A percentile compares a stretch with the other conserved stretches of the same genome.
These are phyloP conservation scores for Backusella mclennaniae DNA, from an alignment of 192 early-diverging fungal species.

Conservation along the genomic window DNA sequence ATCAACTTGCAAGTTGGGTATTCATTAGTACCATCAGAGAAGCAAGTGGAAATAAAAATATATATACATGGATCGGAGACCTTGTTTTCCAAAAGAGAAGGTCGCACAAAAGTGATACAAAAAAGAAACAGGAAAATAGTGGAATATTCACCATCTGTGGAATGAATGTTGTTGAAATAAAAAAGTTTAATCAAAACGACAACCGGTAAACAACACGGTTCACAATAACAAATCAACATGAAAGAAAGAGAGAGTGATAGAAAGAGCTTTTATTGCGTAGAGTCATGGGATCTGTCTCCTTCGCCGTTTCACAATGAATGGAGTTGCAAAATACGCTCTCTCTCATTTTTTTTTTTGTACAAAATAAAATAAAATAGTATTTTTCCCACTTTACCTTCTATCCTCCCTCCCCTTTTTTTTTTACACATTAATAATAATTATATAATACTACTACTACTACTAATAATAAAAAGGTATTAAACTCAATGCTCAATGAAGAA, in stretches of 20 bases:
- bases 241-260: neutral
- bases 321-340: neutral
- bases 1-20: no score
- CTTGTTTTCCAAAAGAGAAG: neutral
- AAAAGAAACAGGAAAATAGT: neutral
- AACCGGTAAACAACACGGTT: neutral
- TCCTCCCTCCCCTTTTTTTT: neutral
- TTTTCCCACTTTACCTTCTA: neutral
- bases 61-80: neutral
- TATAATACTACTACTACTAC: neutral
- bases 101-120: constrained; percentile 2
- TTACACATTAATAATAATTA: neutral
- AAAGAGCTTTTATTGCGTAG: neutral
- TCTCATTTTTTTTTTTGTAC: neutral
- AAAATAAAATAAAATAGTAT: neutral
- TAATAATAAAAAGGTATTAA: neutral
- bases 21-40: no score
- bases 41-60: no score
- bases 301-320: neutral
- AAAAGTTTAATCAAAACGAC: neutral
- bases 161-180: neutral
- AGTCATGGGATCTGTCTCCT: neutral
- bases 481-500: constrained; percentile 1
- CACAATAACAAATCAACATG: neutral
- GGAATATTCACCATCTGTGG: neutral